Base-by-base conservation (phyloP, 495 filamentous ascomycete genomes). In the Lepraria neglecta region DNA sequence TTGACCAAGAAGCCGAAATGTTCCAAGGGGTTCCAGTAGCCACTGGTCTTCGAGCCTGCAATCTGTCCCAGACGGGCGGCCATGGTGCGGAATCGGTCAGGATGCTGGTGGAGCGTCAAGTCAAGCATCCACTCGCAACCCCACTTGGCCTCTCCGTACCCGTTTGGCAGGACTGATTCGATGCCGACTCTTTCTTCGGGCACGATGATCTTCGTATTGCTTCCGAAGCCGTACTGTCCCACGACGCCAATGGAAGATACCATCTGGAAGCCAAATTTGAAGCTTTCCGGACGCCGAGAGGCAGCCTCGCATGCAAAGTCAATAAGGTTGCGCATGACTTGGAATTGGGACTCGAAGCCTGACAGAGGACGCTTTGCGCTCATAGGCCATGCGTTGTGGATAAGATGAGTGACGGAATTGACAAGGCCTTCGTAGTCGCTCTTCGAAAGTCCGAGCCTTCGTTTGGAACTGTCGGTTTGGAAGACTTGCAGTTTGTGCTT, bases 331-430 rank as follows among this genome's bases (percentile, higher is more conserved):
- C 72, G 69, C 71, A 82, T 70, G 17, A 72, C 64, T 12, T 68
- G 58, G 61, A 85, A 81, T 58, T 84, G 81, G 0, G 73, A 52
- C 59, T 80, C 79, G 42, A 81, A 80, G 9, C 65, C 72, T 3
- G 70, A 63, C 0, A 85, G 28, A 0, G 74, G 69, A 1, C 76
- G 68, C 33, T 68, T 77, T 27, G 64, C 74, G 61, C 73, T 79
- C 80, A 84, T 83, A 0, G 78, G 79, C 81, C 80, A 84, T 5
- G 81, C 82, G 56, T 81, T 84, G 67, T 84, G 81, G 40, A 84
- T 64, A 21, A 84, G 77, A 48, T 82, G 76, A 0, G 81, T 84
- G 1, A 79, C 78, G n/a, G 47, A 69, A 4, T 67, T 56, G 4
- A 71, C 54, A 4, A 84, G 72, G 5, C 50, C 24, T 24, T 70